phyloP scores from a whole-genome alignment of 805 yeast species.

The Pichia gijzeniarum region DNA sequence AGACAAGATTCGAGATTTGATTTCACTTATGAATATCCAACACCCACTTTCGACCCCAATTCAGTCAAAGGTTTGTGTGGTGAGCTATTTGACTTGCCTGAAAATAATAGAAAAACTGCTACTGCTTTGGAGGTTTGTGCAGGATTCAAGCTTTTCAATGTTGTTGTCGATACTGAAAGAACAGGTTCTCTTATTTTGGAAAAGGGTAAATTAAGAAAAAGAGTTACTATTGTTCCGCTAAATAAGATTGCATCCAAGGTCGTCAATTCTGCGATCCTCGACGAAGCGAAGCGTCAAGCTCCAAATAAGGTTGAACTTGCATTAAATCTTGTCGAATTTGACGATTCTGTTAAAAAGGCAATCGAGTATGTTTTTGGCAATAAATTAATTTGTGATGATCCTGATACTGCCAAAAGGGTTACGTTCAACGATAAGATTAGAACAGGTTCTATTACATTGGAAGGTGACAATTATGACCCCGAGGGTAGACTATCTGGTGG shows the following conservation, averaged over 20 bases:
- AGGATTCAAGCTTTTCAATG: constrained; percentile 83
- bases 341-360: constrained; percentile 63
- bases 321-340: constrained; percentile 68
- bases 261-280: constrained; percentile 45
- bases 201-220: constrained; percentile 64
- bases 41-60: constrained; percentile 47
- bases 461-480: constrained; percentile 95
- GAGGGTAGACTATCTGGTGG: constrained; percentile 96
- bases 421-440: constrained; percentile 79
- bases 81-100: constrained; percentile 63
- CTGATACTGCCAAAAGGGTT: constrained; percentile 82
- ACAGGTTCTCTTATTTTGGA: constrained; percentile 82
- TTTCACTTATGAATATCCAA: constrained; percentile 64
- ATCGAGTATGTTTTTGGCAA: constrained; percentile 90
- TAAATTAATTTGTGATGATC: constrained; percentile 81
- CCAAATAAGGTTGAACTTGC: constrained; percentile 91
- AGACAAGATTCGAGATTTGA: constrained; percentile 69
- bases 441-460: constrained; percentile 77
- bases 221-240: constrained; percentile 89
- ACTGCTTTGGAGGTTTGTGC: constrained; percentile 90
- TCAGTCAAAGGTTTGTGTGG: constrained; percentile 88
- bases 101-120: constrained; percentile 52
- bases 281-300: constrained; percentile 66
- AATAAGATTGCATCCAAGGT: constrained; percentile 70
- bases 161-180: constrained; percentile 82